Evolutionary conservation across 1,139 yeast genomes (phyloP).

Genomic region (Insectozyma bohioensis): DNA sequence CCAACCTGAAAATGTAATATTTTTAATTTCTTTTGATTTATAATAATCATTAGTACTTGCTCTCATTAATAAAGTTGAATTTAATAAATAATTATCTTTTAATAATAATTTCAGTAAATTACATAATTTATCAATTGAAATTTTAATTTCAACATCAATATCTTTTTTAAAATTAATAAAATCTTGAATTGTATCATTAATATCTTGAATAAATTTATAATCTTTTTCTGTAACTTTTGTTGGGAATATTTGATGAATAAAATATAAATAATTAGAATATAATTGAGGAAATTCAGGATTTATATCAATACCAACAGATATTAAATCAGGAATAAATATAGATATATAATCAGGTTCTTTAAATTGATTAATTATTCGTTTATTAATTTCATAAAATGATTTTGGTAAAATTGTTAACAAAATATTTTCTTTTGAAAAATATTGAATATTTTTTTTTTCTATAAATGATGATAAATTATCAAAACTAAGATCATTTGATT

Average conservation of each 20-base stretch:
- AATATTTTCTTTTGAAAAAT: conserved; percentile 2
- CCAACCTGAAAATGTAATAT: conserved; percentile 15
- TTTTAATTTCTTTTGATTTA: conserved; percentile 1
- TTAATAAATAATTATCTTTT: conserved; percentile 4
- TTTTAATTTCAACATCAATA: conserved; percentile 1
- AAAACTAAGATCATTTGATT: conserved; percentile 1
- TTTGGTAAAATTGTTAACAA: neutral
- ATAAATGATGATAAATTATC: conserved; percentile 1
- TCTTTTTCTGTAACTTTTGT: conserved; percentile 4
- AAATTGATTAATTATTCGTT: conserved; percentile 1
- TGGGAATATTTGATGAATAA: conserved; percentile 4
- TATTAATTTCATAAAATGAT: neutral
- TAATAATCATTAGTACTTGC: conserved; percentile 12
- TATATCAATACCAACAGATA: conserved; percentile 5
- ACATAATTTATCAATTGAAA: conserved; percentile 4
- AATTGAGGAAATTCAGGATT: conserved; percentile 5
- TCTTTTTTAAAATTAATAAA: conserved; percentile 5
- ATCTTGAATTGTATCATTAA: neutral
- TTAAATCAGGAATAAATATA: conserved; percentile 2
- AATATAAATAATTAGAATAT: conserved; percentile 5
- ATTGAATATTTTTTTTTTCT: neutral
- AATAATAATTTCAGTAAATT: conserved; percentile 5
- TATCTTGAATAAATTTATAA: conserved; percentile 3
- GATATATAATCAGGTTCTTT: neutral
- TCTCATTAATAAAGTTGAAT: conserved; percentile 13